Base-by-base conservation (phyloP, 148 eudicot genomes). In the Rhododendron williamsianum region DNA sequence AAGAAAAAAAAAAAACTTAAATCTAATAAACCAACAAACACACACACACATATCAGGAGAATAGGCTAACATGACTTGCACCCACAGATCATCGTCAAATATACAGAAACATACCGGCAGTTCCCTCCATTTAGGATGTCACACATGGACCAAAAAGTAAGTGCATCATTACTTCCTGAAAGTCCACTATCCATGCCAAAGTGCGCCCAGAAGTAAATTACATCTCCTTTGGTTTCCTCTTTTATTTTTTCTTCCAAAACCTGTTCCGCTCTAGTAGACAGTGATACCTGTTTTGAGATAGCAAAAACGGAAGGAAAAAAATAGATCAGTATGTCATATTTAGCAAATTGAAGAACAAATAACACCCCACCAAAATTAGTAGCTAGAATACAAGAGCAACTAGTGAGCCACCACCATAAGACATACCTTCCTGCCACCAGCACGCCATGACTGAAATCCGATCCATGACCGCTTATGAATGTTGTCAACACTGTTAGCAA, bases 141-240 rank as follows among this genome's bases (percentile, higher is more conserved):
- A 91, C 99, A 95, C 85, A 90, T 90, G 73, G 98, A 93, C 99
- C 99, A 97, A 90, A 97, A 97, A 25, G 94, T 90, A 87, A 85
- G 90, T 69, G 81, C 87, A 84, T 91, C 87, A 85, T 89, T 92
- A 85, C 85, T 90, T 89, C 87, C 89, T 11, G 83, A 77, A 85
- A 81, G 81, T 56, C 93, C 98, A 83, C 85, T 88, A 85, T 91
- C 93, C 86, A 90, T 87, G 88, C 88, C 90, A 83, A 95, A 78
- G 36, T 86, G 87, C 38, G 93, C 90, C 99, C 99, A 97, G 87
- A 93, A 97, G 90, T 94, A 97, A 49, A 97, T 86, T 30, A 91
- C 91, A 85, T 95, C 98, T 79, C 99, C 98, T 87, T 91, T 91
- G 76, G 90, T 85, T 85, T 92, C 90, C 78, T 83, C 88, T 84